Evolutionary conservation across 2,329 filamentous ascomycete genomes (phyloP), one percentile per base, ranked within the genome.

Genomic region (Calonectria pseudoturangicola): DNA sequence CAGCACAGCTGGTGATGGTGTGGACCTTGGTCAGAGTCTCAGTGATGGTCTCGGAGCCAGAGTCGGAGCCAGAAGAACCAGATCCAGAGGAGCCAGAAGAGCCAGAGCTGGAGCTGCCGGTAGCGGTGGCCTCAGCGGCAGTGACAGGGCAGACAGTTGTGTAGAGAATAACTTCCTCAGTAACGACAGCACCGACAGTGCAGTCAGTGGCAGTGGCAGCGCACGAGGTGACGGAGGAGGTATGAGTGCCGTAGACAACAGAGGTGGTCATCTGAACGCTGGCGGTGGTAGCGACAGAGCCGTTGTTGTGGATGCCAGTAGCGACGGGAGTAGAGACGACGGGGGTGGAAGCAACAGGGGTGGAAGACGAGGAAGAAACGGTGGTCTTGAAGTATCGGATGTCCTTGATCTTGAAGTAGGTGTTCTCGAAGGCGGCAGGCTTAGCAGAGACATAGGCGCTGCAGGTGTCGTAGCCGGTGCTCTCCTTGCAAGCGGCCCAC

Each of bases 131-230:
- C 33, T 68, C 18, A 4, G 54, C 73, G 18, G 65, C 64, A 6
- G 73, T 69, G 39, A 84, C 81, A 15, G 84, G 83, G 80, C 84
- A 86, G 69, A 86, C 79, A 21, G 86, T 87, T 13, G 85, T 87
- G 73, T 84, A 85, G 51, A 85, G 41, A n/a, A 83, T 76, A 39
- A 87, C 81, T 9, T 80, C 79, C 66, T 84, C 79, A 6, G 85
- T 86, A 36, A 81, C 82, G 45, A 85, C 79, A 41, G 80, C 75
- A 27, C 79, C 77, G 21, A 89, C 84, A 58, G 84, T 85, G 83
- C 89, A 91, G 68, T 76, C 71, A 78, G 87, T 90, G 83, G 90
- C 84, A 78, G 89, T 90, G 30, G 70, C n/a, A 25, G 70, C 56
- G 33, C 70, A 72, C 30, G 56, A 47, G 2, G 70, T 72, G 30